Evolutionary conservation across 2,329 filamentous ascomycete species (phyloP).

Genomic region (Furcasterigmium sp.): DNA sequence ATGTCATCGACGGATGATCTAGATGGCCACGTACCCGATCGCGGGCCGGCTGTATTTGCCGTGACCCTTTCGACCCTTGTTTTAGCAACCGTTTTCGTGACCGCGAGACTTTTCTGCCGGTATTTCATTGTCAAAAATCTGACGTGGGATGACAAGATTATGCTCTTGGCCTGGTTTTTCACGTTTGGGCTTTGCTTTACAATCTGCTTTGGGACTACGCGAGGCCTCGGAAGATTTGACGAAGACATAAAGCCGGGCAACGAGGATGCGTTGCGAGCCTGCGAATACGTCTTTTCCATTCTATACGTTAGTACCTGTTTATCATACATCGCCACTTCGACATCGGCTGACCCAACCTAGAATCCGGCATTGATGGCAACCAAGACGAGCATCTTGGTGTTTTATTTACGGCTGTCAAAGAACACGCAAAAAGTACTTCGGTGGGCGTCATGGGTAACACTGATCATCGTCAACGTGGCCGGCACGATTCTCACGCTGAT

Average conservation of each 20-base stretch:
- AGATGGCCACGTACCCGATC: slow-evolving; percentile 32
- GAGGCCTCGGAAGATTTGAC: slow-evolving; percentile 66
- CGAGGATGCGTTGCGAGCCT: slow-evolving; percentile 46
- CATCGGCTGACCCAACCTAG: slow-evolving; percentile 28
- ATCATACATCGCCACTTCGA: slow-evolving; percentile 19
- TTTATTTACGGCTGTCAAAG: slow-evolving; percentile 79
- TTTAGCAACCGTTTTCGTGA: slow-evolving; percentile 69
- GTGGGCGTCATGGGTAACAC: slow-evolving; percentile 73
- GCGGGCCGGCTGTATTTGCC: slow-evolving; percentile 58
- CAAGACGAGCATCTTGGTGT: slow-evolving; percentile 88
- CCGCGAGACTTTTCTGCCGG: slow-evolving; percentile 67
- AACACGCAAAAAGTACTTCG: slow-evolving; percentile 72
- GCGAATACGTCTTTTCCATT: slow-evolving; percentile 61
- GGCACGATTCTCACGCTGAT: slow-evolving; percentile 77
- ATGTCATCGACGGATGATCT: slow-evolving; percentile 9
- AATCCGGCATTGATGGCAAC: slow-evolving; percentile 87
- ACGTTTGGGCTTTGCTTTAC: slow-evolving; percentile 63
- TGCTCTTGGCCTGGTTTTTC: slow-evolving; percentile 72
- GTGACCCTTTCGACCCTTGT: slow-evolving; percentile 66
- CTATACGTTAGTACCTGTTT: slow-evolving; percentile 45
- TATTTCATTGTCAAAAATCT: slow-evolving; percentile 66
- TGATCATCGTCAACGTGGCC: slow-evolving; percentile 72
- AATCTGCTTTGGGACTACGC: slow-evolving; percentile 57
- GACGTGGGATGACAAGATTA: slow-evolving; percentile 75
- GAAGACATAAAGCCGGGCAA: slow-evolving; percentile 47